Evolutionary conservation across 768 basidiomycete genomes (phyloP), one percentile per base, ranked within the genome.

Genomic region (Kwoniella dejecticola): DNA sequence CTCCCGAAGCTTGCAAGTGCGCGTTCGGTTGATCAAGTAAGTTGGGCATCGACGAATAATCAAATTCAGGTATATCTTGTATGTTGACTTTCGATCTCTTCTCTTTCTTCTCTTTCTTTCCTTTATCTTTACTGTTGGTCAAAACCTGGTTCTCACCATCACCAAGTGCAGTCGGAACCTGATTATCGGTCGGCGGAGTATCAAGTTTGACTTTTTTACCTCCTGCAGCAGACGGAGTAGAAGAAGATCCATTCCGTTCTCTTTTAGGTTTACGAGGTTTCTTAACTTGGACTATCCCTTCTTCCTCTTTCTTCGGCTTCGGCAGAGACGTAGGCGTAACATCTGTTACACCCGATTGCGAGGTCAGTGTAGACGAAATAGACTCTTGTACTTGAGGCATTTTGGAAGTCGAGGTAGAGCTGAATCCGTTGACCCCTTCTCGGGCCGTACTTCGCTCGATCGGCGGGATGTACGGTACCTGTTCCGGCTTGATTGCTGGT

Each of bases 401-500:
- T 17, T 30, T 45, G 3, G 42, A 11, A 11, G 52, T 45, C 6
- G 42, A 11, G 6, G 52, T 11, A 29, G 31, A 50, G 45, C 36
- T 47, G 24, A 21, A 11, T 17, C 33, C 11, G 17, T 40, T 31
- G 13, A 49, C 12, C 11, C 27, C 7, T 36, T 7, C 15, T 36
- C 15, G 33, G 17, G n/a, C 77, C 19, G 71, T 57, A 50, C 71
- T 73, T 21, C 91, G 85, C 69, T 86, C 83, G 0, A 84, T 78
- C 1, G 85, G 83, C 47, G 90, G 90, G 8, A 94, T 82, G 65
- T 87, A 94, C 0, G 91, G 86, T 6, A 92, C 84, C 77, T 91
- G 90, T 33, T 85, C 83, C 54, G 86, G 75, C 33, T 69, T 70
- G 1, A 67, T 64, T 1, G 15, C 15, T 15, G 15, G 7, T 36